Evolutionary conservation across 73 alveolate genomes (phyloP), one percentile per base, ranked within the genome.

Genomic region (Effrenium voratum): DNA sequence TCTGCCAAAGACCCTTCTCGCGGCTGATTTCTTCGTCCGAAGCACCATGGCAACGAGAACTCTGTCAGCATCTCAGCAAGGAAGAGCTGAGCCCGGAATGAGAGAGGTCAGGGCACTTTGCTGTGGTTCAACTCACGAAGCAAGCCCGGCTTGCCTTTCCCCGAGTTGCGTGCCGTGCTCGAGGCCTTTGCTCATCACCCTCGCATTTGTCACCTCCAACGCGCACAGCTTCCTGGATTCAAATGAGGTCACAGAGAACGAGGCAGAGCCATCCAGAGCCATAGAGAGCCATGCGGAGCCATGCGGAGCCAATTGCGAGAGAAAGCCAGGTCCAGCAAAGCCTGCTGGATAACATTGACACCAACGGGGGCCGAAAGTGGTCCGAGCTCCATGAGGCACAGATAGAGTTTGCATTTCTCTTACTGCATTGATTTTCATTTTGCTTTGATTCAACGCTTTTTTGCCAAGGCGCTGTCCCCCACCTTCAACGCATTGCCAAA

Each of bases 1-100:
- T 90, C 97, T 85, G 94, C 97, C 86, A 43, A 90, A 75, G 97
- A 90, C 97, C 86, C 77, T 90, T 90, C 97, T 90, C 97, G 96
- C 68, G 97, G 97, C 97, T 77, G 97, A 90, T 90, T 66, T 57
- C 93, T 84, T 84, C 47, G 73, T 86, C 97, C 75, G 97, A 87
- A 90, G 70, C 97, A 90, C 97, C 83, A 90, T 90, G 95, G 77
- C 95, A 76, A 90, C 79, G 80, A 87, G 97, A 90, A 44, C 75
- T 63, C 86, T 90, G 97, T 38, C 76, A 3, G 38, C 13, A n/a
- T 41, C 97, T 43, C 49, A 90, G 66, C n/a, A n/a, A n/a, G n/a
- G n/a, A n/a, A n/a, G n/a, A n/a, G n/a, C n/a, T n/a, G n/a, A n/a
- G n/a, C n/a, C n/a, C n/a, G n/a, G n/a, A n/a, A n/a, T n/a, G n/a